Percentiles rank a stretch among this genome's conserved stretches.
phyloP scores from a whole-genome alignment of 2,329 filamentous ascomycete genomes.

The Fusarium clavum region DNA sequence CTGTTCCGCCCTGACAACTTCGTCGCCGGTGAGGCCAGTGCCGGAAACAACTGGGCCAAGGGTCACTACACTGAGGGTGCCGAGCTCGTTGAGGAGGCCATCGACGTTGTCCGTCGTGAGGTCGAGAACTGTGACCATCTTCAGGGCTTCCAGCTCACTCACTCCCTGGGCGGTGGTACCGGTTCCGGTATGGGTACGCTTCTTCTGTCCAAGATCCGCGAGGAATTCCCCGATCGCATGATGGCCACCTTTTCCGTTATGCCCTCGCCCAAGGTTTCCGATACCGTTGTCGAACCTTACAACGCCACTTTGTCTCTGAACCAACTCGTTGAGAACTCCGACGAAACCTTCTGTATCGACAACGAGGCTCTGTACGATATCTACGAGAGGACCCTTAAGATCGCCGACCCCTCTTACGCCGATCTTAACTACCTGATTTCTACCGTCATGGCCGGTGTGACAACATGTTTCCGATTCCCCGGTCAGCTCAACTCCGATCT shows the following conservation, averaged over 20 bases:
- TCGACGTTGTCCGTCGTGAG: constrained; percentile 98
- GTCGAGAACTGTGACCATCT: constrained; percentile 99
- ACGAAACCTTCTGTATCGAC: constrained; percentile 99
- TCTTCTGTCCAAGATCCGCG: constrained; percentile 99
- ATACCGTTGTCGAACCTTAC: constrained; percentile 99
- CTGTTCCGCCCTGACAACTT: constrained; percentile 99
- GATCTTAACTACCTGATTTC: constrained; percentile 99
- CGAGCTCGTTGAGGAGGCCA: constrained; percentile 96
- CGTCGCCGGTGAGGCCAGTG: constrained; percentile 98
- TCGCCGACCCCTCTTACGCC: constrained; percentile 96
- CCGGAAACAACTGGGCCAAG: constrained; percentile 99
- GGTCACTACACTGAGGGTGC: constrained; percentile 99
- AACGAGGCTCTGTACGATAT: constrained; percentile 99
- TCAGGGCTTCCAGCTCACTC: constrained; percentile 99
- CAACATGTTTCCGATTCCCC: constrained; percentile 98
- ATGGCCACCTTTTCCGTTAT: constrained; percentile 99
- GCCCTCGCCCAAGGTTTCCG: constrained; percentile 98
- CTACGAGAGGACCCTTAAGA: constrained; percentile 99
- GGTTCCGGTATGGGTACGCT: constrained; percentile 99
- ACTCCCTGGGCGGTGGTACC: constrained; percentile 99
- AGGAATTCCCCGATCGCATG: constrained; percentile 99
- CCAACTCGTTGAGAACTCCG: constrained; percentile 99
- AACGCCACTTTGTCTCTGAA: constrained; percentile 99
- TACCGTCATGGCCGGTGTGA: constrained; percentile 99
- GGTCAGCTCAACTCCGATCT: constrained; percentile 99